Percentiles rank a stretch among this genome's conserved stretches.
phyloP scores from a whole-genome alignment of 805 yeast species.

The Nakazawaea wyomingensis region DNA sequence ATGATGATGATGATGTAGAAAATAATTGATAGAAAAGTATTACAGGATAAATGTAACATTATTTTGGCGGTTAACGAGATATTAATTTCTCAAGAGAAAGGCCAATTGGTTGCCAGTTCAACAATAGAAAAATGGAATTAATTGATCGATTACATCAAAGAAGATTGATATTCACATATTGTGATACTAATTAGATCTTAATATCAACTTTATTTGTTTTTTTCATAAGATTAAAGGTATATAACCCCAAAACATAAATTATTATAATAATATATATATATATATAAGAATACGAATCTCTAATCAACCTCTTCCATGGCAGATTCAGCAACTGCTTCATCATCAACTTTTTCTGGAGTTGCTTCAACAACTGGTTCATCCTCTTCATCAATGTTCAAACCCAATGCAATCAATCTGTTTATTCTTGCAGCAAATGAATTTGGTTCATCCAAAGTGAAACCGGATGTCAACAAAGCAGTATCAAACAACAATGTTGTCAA shows the following conservation, averaged over 20 bases:
- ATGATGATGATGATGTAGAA: too few relatives aligned
- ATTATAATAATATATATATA: neutral
- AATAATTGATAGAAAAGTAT: too few relatives aligned
- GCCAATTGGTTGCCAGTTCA: too few relatives aligned
- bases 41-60: too few relatives aligned
- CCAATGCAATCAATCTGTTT: slow-evolving; percentile 96
- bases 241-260: too few relatives aligned
- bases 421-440: slow-evolving; percentile 95
- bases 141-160: too few relatives aligned
- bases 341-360: slow-evolving; percentile 42
- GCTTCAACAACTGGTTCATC: slow-evolving; percentile 46
- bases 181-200: too few relatives aligned
- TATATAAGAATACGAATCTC: slow-evolving; percentile 14
- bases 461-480: slow-evolving; percentile 97
- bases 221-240: neutral
- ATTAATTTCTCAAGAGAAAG: too few relatives aligned
- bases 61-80: too few relatives aligned
- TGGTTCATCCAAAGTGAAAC: slow-evolving; percentile 99
- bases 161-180: too few relatives aligned
- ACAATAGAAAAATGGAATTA: too few relatives aligned
- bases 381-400: slow-evolving; percentile 95
- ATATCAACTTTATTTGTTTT: too few relatives aligned
- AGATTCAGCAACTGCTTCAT: slow-evolving; percentile 77
- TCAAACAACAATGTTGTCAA: slow-evolving; percentile 93
- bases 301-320: slow-evolving; percentile 99